A percentile compares a stretch with the other conserved stretches of the same genome.
These are phyloP conservation scores for Apiotrichum siamense DNA, from an alignment of 1,284 basidiomycete genomes.

Conservation along the genomic window DNA sequence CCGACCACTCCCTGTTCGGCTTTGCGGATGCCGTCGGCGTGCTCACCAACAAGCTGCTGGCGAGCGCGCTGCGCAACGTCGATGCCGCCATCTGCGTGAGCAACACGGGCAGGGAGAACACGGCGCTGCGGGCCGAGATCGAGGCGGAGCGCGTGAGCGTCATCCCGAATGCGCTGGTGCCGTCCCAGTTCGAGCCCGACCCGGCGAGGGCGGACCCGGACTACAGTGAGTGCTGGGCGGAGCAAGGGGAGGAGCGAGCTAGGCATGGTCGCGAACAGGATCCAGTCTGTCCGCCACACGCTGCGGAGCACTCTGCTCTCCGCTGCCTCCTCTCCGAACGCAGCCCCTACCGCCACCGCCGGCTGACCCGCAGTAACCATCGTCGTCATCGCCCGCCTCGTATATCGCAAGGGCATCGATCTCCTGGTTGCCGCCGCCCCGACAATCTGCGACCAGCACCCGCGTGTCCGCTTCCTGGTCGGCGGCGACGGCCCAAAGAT, in stretches of 20 bases:
- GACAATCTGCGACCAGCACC: constrained; percentile 74
- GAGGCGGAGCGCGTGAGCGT: constrained; percentile 70
- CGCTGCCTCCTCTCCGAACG: no score
- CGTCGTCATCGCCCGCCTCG: constrained; percentile 87
- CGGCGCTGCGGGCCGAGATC: constrained; percentile 76
- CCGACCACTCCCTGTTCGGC: constrained; percentile 93
- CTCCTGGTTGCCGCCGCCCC: constrained; percentile 88
- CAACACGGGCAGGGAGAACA: constrained; percentile 96
- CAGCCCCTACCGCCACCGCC: background rate
- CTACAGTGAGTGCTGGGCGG: constrained; percentile 53
- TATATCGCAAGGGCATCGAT: constrained; percentile 95
- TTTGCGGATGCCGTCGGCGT: constrained; percentile 95
- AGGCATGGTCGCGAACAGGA: no score
- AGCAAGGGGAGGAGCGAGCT: no score
- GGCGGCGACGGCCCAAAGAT: constrained; percentile 94
- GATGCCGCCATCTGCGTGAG: constrained; percentile 94
- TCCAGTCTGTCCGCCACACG: no score
- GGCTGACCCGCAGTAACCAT: constrained; percentile 68
- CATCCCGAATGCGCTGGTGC: constrained; percentile 90
- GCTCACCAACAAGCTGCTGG: constrained; percentile 90
- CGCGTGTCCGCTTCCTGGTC: constrained; percentile 79
- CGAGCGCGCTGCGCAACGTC: constrained; percentile 77
- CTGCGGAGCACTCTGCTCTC: no score
- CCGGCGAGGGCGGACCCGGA: constrained; percentile 51
- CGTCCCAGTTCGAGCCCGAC: constrained; percentile 73